Evolutionary conservation across 345 rosid genomes (phyloP), one percentile per base, ranked within the genome.

Genomic region (rapeseed (Brassica napus)): DNA sequence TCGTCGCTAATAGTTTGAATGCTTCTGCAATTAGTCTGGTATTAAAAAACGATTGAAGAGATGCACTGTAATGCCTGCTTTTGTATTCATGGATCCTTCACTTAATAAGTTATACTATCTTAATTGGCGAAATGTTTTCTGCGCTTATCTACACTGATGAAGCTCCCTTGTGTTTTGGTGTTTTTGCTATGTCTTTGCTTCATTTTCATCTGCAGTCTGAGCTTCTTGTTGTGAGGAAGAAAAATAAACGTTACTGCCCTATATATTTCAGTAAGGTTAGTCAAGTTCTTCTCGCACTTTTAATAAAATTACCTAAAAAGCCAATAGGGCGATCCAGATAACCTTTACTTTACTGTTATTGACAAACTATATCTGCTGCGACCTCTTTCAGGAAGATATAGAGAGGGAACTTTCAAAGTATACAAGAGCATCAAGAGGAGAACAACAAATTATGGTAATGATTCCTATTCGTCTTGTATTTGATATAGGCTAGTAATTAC

Each of bases 251-350:
- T 21, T 94, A 86, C 82, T 91, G 90, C 87, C 98, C 97, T 10
- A 77, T 94, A 80, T 94, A 91, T 86, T 94, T 94, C 86, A 90
- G 90, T 76, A 94, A 94, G 97, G 98, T 94, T 79, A 89, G 98
- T 94, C 74, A 57, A 82, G 77, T 75, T 79, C 73, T 71, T 21
- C 65, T 15, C 0, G 7, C 69, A 23, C 37, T 21, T 34, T 34
- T 57, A 23, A 14, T 39, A 75, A n/a, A 4, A 31, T 30, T 21
- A 8, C 74, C 3, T 72, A 28, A 2, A 4, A 42, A 65, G 1
- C 32, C 68, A 76, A 58, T 24, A 60, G 5, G 1, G 18, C 12
- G 12, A 61, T 34, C n/a, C 64, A 26, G 34, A 7, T 34, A 49
- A 5, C 15, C 15, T 3, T 30, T 55, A 7, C 57, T 42, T 11